Percentiles rank a stretch among this genome's conserved stretches.
phyloP scores from a whole-genome alignment of 805 yeast genomes.

The Sungouiozyma intestinalis region DNA sequence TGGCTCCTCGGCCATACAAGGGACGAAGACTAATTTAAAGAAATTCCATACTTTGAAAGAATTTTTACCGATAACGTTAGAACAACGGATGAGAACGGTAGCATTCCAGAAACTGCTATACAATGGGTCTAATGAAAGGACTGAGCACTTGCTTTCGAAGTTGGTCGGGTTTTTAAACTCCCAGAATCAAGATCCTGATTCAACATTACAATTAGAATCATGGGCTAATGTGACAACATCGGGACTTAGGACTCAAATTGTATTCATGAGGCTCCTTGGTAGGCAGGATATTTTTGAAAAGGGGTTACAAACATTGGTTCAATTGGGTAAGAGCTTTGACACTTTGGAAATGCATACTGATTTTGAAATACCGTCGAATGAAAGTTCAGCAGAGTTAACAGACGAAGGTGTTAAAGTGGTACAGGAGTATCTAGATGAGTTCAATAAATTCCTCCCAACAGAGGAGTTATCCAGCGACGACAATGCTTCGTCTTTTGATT shows the following conservation, averaged over 20 bases:
- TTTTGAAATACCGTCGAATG: neutral
- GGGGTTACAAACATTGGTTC: neutral
- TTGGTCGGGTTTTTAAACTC: constrained; percentile 1
- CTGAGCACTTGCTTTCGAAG: constrained; percentile 8
- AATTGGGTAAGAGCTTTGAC: neutral
- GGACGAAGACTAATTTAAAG: neutral
- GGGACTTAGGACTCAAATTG: constrained; percentile 11
- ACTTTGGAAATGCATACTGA: neutral
- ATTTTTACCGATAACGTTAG: constrained; percentile 19
- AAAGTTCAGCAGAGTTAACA: constrained; percentile 1
- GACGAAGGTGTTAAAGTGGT: neutral
- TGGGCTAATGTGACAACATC: constrained; percentile 11
- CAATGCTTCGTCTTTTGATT: constrained; percentile 6
- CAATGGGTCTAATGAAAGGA: constrained; percentile 4
- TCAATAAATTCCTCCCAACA: neutral
- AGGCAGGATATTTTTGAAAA: neutral
- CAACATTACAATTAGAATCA: constrained; percentile 2
- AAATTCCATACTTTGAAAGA: constrained; percentile 14
- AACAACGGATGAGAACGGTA: constrained; percentile 19
- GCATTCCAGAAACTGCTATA: constrained; percentile 14
- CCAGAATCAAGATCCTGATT: neutral
- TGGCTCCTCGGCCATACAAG: neutral
- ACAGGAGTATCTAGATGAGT: neutral
- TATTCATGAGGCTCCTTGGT: constrained; percentile 12
- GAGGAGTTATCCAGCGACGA: neutral